Base-by-base conservation (phyloP, 176 grass and related monocot species). In the Hsuehochloa calcarea region DNA sequence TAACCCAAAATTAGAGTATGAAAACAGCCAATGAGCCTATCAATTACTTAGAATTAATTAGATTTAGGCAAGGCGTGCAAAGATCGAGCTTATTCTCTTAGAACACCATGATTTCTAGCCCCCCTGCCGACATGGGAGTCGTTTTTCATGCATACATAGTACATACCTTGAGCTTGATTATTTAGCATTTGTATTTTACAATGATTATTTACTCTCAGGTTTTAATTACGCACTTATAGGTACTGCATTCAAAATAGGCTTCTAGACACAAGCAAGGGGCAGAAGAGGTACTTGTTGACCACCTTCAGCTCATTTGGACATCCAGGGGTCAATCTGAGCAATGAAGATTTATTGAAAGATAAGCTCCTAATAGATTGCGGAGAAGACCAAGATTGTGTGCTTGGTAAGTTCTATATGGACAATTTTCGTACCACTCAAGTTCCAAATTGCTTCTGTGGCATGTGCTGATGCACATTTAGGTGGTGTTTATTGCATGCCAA, bases 371-470 rank as follows among this genome's bases (percentile, higher is more conserved):
- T 94, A 63, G 92, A 94, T 54, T 94, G 92, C 16, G 92, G 89
- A 88, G 92, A 94, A 85, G 92, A 92, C 56, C 84, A 94, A 83
- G 90, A 94, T 64, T 94, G 92, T 79, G 92, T 94, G 49, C 79
- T 94, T 22, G 92, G 92, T 94, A 94, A 78, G 92, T 83, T 79
- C 63, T 88, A 45, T 35, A 10, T 43, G 34, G 14, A 41, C 5
- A 72, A 10, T 77, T 86, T 65, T 54, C 29, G 15, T 56, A 75
- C 15, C 58, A 35, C 51, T 77, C 8, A 85, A 81, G 4, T 29
- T 59, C 8, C 40, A 79, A 37, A 64, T 12, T 17, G 6, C 1
- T 54, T 10, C 13, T 69, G 0, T 77, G n/a, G 13, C 23, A 61
- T 61, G 58, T 1, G 0, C 10, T 61, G 58, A 12, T 55, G 71